Base-by-base conservation (phyloP, 768 basidiomycete species). In the Phlebiopsis gigantea region DNA sequence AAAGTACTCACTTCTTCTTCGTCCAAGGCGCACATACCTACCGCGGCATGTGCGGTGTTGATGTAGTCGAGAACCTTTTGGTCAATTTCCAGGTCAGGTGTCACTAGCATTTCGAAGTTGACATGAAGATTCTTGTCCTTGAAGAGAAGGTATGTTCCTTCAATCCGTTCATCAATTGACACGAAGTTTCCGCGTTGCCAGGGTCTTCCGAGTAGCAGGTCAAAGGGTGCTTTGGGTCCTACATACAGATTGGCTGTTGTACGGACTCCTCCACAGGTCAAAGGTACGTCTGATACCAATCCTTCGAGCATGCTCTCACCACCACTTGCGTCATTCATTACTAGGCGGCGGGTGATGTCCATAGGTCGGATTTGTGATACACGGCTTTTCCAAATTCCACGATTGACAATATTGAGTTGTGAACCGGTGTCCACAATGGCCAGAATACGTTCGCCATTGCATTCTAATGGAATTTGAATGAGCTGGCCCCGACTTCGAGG, bases 271-370 rank as follows among this genome's bases (percentile, higher is more conserved):
- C 71, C 69, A 31, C 65, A 64, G 5, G 21, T 28, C 2, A 72
- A 46, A 7, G 58, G 57, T 2, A 68, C 65, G 19, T 60, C 57
- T 2, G 54, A n/a, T 6, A 67, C 59, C 31, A 63, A 49, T 15
- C 69, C 69, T 46, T 49, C 47, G 7, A 68, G 49, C 2, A 56
- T 28, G 0, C 63, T 63, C 46, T 60, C 53, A 1, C 65, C 66
- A 2, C 70, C 69, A 58, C 70, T 73, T 0, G 67, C 69, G 50
- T 73, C 71, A n/a, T 56, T 53, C 57, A 65, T 57, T 4, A 22
- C 26, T 2, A 55, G 45, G 12, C 25, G 6, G 8, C 26, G 14
- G 4, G 43, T 41, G 4, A 55, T n/a, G 28, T 55, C 53, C 42
- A 55, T 55, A n/a, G 53, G 53, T 21, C 53, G 4, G 2, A 17